These are phyloP conservation scores for Penicillium diatomitis DNA, from an alignment of 495 filamentous ascomycete genomes.

Conservation along the genomic window DNA sequence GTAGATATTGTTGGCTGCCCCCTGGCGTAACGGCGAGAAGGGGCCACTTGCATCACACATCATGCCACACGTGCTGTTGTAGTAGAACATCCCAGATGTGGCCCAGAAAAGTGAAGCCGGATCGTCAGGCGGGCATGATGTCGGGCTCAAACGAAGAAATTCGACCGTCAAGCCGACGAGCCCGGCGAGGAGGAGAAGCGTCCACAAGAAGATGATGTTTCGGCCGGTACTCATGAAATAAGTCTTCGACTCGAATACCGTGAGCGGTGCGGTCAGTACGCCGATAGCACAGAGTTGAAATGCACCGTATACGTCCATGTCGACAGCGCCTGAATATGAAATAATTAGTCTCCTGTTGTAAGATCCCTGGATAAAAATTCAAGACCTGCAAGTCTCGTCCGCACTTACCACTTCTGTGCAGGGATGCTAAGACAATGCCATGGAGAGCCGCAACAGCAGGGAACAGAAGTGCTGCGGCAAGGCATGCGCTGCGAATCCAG, in stretches of 20 bases:
- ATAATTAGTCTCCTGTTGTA: background rate
- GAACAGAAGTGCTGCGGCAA: constrained; percentile 52
- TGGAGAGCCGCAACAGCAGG: constrained; percentile 53
- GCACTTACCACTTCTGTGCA: constrained; percentile 42
- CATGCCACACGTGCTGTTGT: constrained; percentile 19
- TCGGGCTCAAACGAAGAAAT: constrained; percentile 41
- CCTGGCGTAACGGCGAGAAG: constrained; percentile 37
- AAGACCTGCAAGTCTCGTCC: background rate
- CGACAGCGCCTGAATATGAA: constrained; percentile 38
- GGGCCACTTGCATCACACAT: constrained; percentile 35
- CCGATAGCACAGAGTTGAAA: constrained; percentile 56
- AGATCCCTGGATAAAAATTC: background rate
- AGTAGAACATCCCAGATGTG: constrained; percentile 21
- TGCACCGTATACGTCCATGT: constrained; percentile 57
- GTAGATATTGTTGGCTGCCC: constrained; percentile 43
- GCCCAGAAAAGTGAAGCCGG: constrained; percentile 24
- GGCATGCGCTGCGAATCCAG: constrained; percentile 48
- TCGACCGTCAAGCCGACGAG: constrained; percentile 49
- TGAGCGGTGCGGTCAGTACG: constrained; percentile 48
- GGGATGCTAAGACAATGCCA: constrained; percentile 44
- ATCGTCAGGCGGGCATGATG: constrained; percentile 29
- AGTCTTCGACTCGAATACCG: constrained; percentile 45
- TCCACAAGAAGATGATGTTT: constrained; percentile 56
- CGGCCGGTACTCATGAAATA: constrained; percentile 52
- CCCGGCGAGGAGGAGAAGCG: constrained; percentile 45